Evolutionary conservation across 257 asterid genomes (phyloP).

Genomic region (Solanum paucissectum): DNA sequence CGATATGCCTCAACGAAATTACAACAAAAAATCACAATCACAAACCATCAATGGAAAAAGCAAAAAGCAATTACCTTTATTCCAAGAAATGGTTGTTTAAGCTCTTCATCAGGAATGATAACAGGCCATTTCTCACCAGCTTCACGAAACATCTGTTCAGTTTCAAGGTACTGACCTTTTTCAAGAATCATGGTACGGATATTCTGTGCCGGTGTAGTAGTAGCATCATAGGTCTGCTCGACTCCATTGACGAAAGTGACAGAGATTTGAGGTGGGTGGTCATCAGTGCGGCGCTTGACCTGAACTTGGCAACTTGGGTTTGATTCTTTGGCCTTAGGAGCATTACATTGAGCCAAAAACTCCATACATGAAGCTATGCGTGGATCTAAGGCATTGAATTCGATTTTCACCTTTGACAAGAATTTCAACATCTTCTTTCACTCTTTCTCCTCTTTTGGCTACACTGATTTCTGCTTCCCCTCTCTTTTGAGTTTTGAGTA

Average conservation of each 20-base stretch:
- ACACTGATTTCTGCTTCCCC: background rate
- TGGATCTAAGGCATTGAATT: conserved; percentile 89
- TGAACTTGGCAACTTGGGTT: conserved; percentile 81
- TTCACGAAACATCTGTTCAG: conserved; percentile 88
- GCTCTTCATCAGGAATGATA: conserved; percentile 63
- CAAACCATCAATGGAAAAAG: background rate
- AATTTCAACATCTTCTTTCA: conserved; percentile 64
- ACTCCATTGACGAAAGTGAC: conserved; percentile 87
- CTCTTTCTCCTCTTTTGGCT: background rate
- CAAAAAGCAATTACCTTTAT: conserved; percentile 38
- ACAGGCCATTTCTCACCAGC: conserved; percentile 98
- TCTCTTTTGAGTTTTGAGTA: background rate
- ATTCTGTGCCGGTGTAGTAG: conserved; percentile 68
- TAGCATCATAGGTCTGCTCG: conserved; percentile 78
- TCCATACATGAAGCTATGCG: conserved; percentile 88
- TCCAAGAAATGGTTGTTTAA: conserved; percentile 45
- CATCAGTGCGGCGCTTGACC: conserved; percentile 93
- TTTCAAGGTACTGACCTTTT: conserved; percentile 75
- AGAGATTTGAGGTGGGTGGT: conserved; percentile 73
- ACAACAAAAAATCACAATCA: background rate
- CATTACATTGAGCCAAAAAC: conserved; percentile 86
- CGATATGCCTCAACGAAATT: conserved; percentile 17
- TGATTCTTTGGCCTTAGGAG: conserved; percentile 80
- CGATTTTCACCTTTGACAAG: conserved; percentile 83
- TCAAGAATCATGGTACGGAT: conserved; percentile 80